Evolutionary conservation across 345 rosid species (phyloP), one percentile per base, ranked within the genome.

Genomic region (Noccaea bulbosa): DNA sequence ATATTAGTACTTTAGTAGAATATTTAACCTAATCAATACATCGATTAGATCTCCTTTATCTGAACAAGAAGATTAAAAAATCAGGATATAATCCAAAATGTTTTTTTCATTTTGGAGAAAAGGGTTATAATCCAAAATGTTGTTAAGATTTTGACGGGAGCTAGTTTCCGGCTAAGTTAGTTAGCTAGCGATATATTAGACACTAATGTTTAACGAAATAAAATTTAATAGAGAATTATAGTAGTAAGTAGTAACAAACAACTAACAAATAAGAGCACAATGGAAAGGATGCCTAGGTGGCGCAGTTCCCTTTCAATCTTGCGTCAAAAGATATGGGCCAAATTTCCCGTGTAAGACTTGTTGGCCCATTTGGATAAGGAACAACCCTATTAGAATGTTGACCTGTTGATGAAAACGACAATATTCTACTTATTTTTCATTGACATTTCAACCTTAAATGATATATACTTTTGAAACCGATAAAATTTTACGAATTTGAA

Each of bases 231-330:
- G 39, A 35, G 39, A 7, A 35, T 35, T 35, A 35, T 6, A n/a
- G n/a, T 2, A 35, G 22, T 20, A 20, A 1, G n/a, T n/a, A n/a
- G n/a, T n/a, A n/a, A n/a, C n/a, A n/a, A n/a, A n/a, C n/a, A n/a
- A n/a, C n/a, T 27, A 27, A 27, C 30, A 39, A 10, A 40, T 35
- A 60, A 60, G 6, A 43, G 24, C 40, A 46, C 15, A 48, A 35
- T 9, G 9, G 11, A 30, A 62, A 30, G 43, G n/a, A 47, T 11
- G 33, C 5, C 22, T 37, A 65, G 58, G 58, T 49, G 58, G 69
- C 69, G 58, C 57, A 35, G 11, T 65, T 49, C 69, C 47, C 43
- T 37, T 20, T 20, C 22, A 20, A 20, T 20, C 22, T 20, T 20
- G 22, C 22, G 22, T 20, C 22, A 20, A 20, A 20, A 20, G 22